A percentile compares a stretch with the other conserved stretches of the same genome.
phyloP scores from a whole-genome alignment of 176 grass and related monocot species.

The Lolium multiflorum region DNA sequence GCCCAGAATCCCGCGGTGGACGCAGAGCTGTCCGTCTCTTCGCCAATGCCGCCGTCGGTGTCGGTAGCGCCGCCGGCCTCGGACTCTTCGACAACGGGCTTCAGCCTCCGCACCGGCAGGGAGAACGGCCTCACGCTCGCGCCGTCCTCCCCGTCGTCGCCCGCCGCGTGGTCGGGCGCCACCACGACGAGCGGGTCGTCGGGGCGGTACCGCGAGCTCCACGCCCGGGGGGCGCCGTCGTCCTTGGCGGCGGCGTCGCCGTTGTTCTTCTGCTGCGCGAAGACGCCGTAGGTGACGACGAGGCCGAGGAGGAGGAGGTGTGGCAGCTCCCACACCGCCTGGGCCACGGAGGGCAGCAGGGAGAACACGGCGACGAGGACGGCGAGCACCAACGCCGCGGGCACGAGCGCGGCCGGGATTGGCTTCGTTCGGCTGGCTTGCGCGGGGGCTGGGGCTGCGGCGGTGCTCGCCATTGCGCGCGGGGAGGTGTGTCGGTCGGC shows the following conservation, averaged over 20 bases:
- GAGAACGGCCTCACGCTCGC: slow-evolving; percentile 48
- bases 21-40: slow-evolving; percentile 47
- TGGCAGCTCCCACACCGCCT: slow-evolving; percentile 72
- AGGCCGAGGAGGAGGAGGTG: slow-evolving; percentile 75
- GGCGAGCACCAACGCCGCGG: slow-evolving; percentile 55
- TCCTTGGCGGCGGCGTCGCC: background rate
- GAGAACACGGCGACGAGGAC: slow-evolving; percentile 48
- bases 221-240: slow-evolving; percentile 39
- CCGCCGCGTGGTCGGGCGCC: slow-evolving; percentile 40
- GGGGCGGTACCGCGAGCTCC: slow-evolving; percentile 63
- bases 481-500: background rate
- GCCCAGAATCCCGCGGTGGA: slow-evolving; percentile 43
- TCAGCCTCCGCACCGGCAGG: slow-evolving; percentile 74
- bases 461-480: slow-evolving; percentile 40
- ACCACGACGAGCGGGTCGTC: slow-evolving; percentile 65
- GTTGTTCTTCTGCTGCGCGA: slow-evolving; percentile 45
- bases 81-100: slow-evolving; percentile 13
- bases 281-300: slow-evolving; percentile 71
- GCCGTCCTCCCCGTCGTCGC: slow-evolving; percentile 18
- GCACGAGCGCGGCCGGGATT: slow-evolving; percentile 35
- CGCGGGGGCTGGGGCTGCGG: background rate
- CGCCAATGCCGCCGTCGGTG: slow-evolving; percentile 8
- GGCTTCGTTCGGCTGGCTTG: background rate
- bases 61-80: slow-evolving; percentile 18
- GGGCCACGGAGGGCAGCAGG: slow-evolving; percentile 59